These are phyloP conservation scores for Begonia peltatifolia DNA, from an alignment of 306 rosid species.

Conservation along the genomic window DNA sequence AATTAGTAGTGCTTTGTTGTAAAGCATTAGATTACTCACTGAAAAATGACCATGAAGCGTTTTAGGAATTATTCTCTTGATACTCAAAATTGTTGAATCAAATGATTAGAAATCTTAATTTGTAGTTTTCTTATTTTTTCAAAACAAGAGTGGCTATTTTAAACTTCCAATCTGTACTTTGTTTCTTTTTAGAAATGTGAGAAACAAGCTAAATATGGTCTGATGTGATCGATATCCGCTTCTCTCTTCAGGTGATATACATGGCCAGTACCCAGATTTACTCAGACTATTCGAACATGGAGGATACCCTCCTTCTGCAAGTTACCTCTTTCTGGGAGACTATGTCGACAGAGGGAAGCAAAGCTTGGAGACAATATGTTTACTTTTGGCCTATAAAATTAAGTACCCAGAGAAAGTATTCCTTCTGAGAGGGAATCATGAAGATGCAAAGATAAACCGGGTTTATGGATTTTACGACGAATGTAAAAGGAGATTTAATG, in stretches of 20 bases:
- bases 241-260: conserved; percentile 48
- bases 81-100: too few species aligned
- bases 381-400: conserved; percentile 63
- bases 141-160: too few species aligned
- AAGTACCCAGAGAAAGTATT: conserved; percentile 39
- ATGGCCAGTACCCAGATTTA: conserved; percentile 55
- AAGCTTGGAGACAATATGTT: conserved; percentile 69
- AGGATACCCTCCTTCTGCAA: conserved; percentile 53
- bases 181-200: background rate
- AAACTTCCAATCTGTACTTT: background rate
- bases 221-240: too few species aligned
- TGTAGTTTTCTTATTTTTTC: too few species aligned
- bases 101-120: too few species aligned
- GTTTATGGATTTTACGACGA: conserved; percentile 65
- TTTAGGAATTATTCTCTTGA: too few species aligned
- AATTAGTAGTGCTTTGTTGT: too few species aligned
- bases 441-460: conserved; percentile 62
- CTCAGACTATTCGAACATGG: conserved; percentile 49
- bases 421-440: conserved; percentile 67
- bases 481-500: conserved; percentile 67
- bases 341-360: conserved; percentile 70
- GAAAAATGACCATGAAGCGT: too few species aligned
- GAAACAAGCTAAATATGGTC: background rate
- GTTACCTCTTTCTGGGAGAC: conserved; percentile 58
- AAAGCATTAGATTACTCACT: too few species aligned